Evolutionary conservation across 2,329 filamentous ascomycete species (phyloP).

Genomic region (Diaporthe capsici): DNA sequence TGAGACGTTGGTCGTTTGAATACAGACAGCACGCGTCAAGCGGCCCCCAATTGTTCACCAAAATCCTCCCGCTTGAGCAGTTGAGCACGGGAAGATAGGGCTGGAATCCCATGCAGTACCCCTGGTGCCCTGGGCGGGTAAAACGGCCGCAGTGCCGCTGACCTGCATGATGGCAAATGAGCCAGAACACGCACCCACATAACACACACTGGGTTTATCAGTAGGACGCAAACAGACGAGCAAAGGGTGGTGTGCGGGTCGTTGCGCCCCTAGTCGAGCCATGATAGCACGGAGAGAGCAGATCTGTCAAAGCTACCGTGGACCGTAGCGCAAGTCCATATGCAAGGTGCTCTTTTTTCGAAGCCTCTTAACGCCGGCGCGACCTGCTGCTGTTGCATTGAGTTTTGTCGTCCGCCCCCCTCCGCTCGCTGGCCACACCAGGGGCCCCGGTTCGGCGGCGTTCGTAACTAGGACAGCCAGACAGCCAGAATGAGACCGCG

Average conservation of each 20-base stretch:
- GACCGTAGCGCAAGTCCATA: not conserved
- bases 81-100: conserved; percentile 34
- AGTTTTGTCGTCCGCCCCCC: not conserved
- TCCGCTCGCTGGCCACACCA: not conserved
- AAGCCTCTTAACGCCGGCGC: not conserved
- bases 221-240: not conserved
- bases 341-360: conserved; percentile 22
- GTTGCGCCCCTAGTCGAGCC: not conserved
- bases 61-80: conserved; percentile 16
- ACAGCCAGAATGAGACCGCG: conserved; percentile 2
- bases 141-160: conserved; percentile 26
- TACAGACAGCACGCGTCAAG: not conserved
- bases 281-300: not conserved
- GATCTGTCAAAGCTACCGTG: conserved; percentile 19
- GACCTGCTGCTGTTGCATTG: not conserved
- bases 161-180: conserved; percentile 29
- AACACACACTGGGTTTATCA: not conserved
- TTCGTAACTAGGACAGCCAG: not conserved
- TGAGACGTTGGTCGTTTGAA: not conserved
- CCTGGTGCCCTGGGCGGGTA: conserved; percentile 36
- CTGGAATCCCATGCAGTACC: conserved; percentile 35
- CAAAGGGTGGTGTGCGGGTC: not conserved
- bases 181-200: not conserved
- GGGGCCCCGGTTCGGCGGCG: conserved; percentile 18
- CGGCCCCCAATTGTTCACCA: conserved; percentile 32